Evolutionary conservation across 192 early-diverging fungal species (phyloP), one percentile per base, ranked within the genome.

Genomic region (Gaertneriomyces semiglobifer): DNA sequence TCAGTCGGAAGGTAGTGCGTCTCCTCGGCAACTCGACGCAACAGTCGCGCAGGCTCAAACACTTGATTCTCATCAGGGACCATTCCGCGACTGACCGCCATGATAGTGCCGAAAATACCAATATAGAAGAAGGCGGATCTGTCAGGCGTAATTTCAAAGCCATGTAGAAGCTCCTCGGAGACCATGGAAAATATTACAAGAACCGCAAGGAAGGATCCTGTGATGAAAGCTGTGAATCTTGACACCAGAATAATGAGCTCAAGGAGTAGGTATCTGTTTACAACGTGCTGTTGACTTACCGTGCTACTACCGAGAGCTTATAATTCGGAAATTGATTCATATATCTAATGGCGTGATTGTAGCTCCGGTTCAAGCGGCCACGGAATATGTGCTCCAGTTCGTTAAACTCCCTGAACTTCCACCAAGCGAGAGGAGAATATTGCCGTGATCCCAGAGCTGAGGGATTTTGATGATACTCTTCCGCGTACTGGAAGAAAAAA

Each of bases 371-470:
- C 16, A 98, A 74, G 10, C 98, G 88, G 20, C 73, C 71, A 41
- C 88, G 74, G 70, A 97, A 95, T 16, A 90, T 62, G 73, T 99
- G 94, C 0, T 95, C 92, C 16, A 98, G 80, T 71, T 99, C 98
- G 75, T 99, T 98, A 69, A 98, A 98, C 77, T 97, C 94, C 57
- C 96, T 87, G 64, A 98, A 91, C 73, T 91, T 92, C 93, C 92
- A 98, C 38, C 82, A 79, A 4, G 96, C 96, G 58, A 90, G 84
- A 7, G 88, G 88, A 0, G 93, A 87, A 62, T 93, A 99, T 7
- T 82, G 79, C 42, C 98, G 86, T 16, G 89, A 88, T 8, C 83
- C 85, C 44, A 98, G 75, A 19, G 86, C 79, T 20, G 89, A 83
- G 0, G 97, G 97, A 62, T 95, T 92, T 66, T 89, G 91, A 74